phyloP scores from a whole-genome alignment of 1,284 basidiomycete genomes.

The Microbotryum lychnidis-dioicae region DNA sequence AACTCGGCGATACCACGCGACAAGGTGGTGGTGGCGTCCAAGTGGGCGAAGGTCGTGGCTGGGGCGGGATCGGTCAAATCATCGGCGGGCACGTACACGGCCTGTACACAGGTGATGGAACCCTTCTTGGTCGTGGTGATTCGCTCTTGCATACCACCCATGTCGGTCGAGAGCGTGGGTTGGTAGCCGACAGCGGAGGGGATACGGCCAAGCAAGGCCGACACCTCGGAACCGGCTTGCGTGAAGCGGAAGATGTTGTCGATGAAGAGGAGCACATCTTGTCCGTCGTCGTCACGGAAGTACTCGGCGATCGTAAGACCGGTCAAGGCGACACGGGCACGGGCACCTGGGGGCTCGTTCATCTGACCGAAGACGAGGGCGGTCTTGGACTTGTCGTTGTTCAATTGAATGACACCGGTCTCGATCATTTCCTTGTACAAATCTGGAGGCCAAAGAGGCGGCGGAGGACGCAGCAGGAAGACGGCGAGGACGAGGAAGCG shows the following conservation, averaged over 20 bases:
- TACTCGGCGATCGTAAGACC: conserved; percentile 99
- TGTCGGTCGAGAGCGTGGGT: conserved; percentile 97
- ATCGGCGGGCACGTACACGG: conserved; percentile 98
- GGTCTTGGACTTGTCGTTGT: conserved; percentile 69
- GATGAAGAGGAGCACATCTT: conserved; percentile 99
- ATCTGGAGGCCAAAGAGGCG: conserved; percentile 42
- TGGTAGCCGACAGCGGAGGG: conserved; percentile 99
- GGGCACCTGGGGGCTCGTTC: conserved; percentile 99
- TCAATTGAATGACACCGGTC: conserved; percentile 92
- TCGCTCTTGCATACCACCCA: conserved; percentile 89
- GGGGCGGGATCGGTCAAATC: conserved; percentile 99
- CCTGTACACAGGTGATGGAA: conserved; percentile 98
- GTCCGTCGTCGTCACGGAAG: conserved; percentile 99
- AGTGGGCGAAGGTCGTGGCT: conserved; percentile 97
- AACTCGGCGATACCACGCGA: conserved; percentile 98
- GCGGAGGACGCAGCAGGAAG: no score
- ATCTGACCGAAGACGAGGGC: conserved; percentile 99
- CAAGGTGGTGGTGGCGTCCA: conserved; percentile 98
- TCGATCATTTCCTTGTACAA: conserved; percentile 99
- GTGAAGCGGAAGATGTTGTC: conserved; percentile 94
- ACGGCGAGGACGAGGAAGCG: no score
- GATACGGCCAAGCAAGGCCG: conserved; percentile 98
- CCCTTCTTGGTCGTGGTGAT: conserved; percentile 92
- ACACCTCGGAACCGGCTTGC: conserved; percentile 95
- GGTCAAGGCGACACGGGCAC: conserved; percentile 98